Conservation (phyloP, 768 basidiomycete species). For the Tylopilus intermedius region DNA sequence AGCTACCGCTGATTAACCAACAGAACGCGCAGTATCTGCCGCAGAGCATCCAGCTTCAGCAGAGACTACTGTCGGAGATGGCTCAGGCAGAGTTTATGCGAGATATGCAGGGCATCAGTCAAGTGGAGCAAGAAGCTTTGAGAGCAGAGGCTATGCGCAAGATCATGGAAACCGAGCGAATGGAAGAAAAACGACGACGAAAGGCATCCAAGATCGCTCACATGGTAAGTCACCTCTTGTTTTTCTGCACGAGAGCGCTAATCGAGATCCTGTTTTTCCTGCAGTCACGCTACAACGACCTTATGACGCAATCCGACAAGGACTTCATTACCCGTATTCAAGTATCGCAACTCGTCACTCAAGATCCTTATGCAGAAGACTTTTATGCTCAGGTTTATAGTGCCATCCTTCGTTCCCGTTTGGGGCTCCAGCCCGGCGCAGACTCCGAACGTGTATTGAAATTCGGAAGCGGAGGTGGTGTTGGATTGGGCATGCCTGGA, state of each 20-base stretch:
- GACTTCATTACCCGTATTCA: constrained; percentile 99
- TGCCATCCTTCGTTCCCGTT: constrained; percentile 72
- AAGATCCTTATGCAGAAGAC: constrained; percentile 96
- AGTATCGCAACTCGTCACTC: constrained; percentile 94
- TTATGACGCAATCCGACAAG: constrained; percentile 98
- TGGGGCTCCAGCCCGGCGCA: constrained; percentile 59
- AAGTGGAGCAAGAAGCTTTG: constrained; percentile 63
- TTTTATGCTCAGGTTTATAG: constrained; percentile 98
- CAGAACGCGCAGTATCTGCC: constrained; percentile 53
- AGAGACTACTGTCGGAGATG: constrained; percentile 71
- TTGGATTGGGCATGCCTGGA: constrained; percentile 54
- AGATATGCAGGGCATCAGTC: constrained; percentile 56
- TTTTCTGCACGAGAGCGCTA: background rate
- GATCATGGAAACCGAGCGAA: constrained; percentile 84
- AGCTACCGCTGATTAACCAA: constrained; percentile 39
- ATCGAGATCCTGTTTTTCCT: background rate
- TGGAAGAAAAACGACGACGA: constrained; percentile 78
- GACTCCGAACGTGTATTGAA: constrained; percentile 76
- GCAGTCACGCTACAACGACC: constrained; percentile 86
- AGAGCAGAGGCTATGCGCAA: constrained; percentile 79
- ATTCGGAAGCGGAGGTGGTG: constrained; percentile 82
- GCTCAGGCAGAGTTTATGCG: constrained; percentile 65
- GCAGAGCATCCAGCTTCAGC: constrained; percentile 68
- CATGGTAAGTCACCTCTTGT: constrained; percentile 51
- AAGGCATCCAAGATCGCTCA: constrained; percentile 84